Conservation (phyloP, 495 filamentous ascomycete genomes). For the Sordaria brevicollis region DNA sequence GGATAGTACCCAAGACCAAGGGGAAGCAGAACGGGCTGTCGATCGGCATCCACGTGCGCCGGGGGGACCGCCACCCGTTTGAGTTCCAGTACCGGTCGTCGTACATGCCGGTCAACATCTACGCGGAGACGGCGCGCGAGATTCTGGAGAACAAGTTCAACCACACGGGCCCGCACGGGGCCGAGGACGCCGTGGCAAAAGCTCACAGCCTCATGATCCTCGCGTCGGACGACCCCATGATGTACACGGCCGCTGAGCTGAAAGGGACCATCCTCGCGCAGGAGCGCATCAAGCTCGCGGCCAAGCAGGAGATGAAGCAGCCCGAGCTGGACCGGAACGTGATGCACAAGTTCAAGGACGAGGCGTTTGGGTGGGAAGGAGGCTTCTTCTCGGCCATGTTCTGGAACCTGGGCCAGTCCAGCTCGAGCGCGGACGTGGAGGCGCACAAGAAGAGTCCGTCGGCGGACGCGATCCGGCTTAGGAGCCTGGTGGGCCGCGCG, state of each 20-base stretch:
- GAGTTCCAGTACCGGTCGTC: constrained; percentile 56
- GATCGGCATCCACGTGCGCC: constrained; percentile 62
- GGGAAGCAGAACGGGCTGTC: constrained; percentile 31
- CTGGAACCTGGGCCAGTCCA: constrained; percentile 47
- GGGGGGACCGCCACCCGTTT: constrained; percentile 56
- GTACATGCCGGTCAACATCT: constrained; percentile 57
- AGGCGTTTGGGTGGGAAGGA: constrained; percentile 63
- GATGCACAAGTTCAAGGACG: constrained; percentile 51
- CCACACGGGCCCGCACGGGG: constrained; percentile 21
- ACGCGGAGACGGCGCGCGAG: constrained; percentile 37
- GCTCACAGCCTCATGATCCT: constrained; percentile 41
- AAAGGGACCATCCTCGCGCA: constrained; percentile 43
- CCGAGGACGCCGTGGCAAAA: constrained; percentile 22
- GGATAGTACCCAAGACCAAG: constrained; percentile 27
- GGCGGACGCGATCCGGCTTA: constrained; percentile 42
- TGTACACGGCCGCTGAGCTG: constrained; percentile 50
- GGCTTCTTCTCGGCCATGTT: constrained; percentile 64
- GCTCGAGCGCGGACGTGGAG: constrained; percentile 12
- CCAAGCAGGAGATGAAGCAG: constrained; percentile 37
- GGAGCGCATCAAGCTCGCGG: constrained; percentile 53
- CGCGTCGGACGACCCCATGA: constrained; percentile 62
- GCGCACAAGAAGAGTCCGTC: constrained; percentile 21
- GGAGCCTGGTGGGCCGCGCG: constrained; percentile 56
- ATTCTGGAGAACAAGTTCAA: constrained; percentile 29
- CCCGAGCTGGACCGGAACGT: constrained; percentile 21